A percentile compares a stretch with the other conserved stretches of the same genome.
Conservation (phyloP, 2,329 filamentous ascomycete genomes). For the Neonectria punicea region DNA sequence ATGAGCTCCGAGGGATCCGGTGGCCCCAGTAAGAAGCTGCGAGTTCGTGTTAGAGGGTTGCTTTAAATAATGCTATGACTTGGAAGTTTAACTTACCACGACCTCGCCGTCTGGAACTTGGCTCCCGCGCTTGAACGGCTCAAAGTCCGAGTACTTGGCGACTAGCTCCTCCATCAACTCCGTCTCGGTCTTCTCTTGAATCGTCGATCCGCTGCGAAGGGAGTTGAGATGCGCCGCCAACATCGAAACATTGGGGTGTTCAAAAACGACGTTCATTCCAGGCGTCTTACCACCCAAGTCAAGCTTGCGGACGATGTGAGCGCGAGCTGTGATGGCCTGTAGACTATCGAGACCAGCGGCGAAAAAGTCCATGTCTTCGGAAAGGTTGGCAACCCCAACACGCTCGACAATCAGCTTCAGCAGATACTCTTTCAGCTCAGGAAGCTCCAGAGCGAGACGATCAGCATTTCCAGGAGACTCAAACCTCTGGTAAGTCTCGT, state of each 20-base stretch:
- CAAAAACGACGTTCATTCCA: slow-evolving; percentile 67
- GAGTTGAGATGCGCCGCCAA: slow-evolving; percentile 33
- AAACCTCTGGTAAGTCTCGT: slow-evolving; percentile 46
- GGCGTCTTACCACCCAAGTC: slow-evolving; percentile 58
- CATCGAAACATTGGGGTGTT: slow-evolving; percentile 50
- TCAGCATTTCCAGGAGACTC: slow-evolving; percentile 3
- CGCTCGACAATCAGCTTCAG: slow-evolving; percentile 40
- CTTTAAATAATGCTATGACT: not conserved
- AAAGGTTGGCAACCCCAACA: slow-evolving; percentile 7
- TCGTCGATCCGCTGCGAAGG: slow-evolving; percentile 29
- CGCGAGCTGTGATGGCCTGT: slow-evolving; percentile 65
- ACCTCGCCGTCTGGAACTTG: slow-evolving; percentile 41
- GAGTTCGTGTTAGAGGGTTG: not conserved
- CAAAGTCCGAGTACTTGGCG: slow-evolving; percentile 49
- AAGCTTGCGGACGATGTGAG: slow-evolving; percentile 60
- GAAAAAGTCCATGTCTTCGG: slow-evolving; percentile 66
- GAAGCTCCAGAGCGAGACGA: slow-evolving; percentile 15
- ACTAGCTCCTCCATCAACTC: slow-evolving; percentile 46
- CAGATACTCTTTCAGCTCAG: slow-evolving; percentile 49
- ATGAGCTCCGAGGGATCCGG: slow-evolving; percentile 69
- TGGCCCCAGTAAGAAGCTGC: slow-evolving; percentile 67
- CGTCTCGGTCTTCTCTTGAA: slow-evolving; percentile 38
- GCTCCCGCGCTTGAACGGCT: slow-evolving; percentile 33
- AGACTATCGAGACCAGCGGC: slow-evolving; percentile 66
- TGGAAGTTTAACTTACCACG: slow-evolving; percentile 35